A percentile compares a stretch with the other conserved stretches of the same genome.
Conservation (phyloP, 148 eudicot species). For the Hydrangea macrophylla region DNA sequence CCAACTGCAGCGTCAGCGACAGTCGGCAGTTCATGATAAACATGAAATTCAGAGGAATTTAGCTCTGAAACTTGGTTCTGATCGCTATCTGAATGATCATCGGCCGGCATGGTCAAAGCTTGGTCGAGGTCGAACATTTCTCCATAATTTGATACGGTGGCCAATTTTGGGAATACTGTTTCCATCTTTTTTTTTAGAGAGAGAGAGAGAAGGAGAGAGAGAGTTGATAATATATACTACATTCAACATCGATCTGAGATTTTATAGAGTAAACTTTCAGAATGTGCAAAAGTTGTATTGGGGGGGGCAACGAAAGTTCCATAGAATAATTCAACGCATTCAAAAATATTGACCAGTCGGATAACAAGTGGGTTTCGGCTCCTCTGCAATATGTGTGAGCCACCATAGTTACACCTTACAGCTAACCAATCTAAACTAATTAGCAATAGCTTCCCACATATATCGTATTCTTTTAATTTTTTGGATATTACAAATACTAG, state of each 20-base stretch:
- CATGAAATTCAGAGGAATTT: background rate
- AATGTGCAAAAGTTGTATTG: no score
- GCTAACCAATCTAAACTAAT: no score
- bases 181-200: conserved; percentile 6
- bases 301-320: background rate
- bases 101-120: conserved; percentile 28
- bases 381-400: no score
- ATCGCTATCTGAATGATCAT: background rate
- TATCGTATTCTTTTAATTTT: no score
- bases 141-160: conserved; percentile 10
- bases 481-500: no score
- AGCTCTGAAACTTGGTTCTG: conserved; percentile 1
- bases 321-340: background rate
- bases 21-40: conserved; percentile 27
- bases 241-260: no score
- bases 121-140: conserved; percentile 47
- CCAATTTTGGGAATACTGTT: background rate
- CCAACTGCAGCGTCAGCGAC: conserved; percentile 10
- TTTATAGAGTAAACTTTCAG: no score
- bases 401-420: no score
- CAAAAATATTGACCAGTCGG: no score
- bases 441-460: no score
- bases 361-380: no score
- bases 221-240: background rate
- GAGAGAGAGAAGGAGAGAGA: conserved; percentile 11